phyloP scores from a whole-genome alignment of 2,329 filamentous ascomycete species.

The Penicillium rolfsii region DNA sequence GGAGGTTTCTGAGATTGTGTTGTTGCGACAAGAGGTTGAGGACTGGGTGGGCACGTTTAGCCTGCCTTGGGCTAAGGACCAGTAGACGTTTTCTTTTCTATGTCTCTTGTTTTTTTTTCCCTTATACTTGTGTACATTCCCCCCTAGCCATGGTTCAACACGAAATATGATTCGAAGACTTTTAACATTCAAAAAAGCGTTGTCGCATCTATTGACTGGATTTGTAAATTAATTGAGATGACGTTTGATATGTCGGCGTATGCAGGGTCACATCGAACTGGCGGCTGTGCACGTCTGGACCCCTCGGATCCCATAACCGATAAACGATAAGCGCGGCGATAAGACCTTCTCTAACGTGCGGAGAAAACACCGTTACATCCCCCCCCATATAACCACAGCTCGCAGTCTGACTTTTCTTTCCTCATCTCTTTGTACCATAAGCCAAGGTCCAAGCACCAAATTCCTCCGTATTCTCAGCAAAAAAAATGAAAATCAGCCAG shows the following conservation, averaged over 20 bases:
- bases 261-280: neutral
- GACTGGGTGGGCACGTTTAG: slow-evolving; percentile 88
- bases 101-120: slow-evolving; percentile 10
- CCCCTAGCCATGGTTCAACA: slow-evolving; percentile 28
- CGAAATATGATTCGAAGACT: slow-evolving; percentile 29
- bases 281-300: slow-evolving; percentile 5
- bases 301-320: slow-evolving; percentile 5
- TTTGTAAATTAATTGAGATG: neutral
- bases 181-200: neutral
- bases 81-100: slow-evolving; percentile 34
- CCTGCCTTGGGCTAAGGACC: slow-evolving; percentile 74
- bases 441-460: neutral
- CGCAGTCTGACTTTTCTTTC: neutral
- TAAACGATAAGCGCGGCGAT: slow-evolving; percentile 18
- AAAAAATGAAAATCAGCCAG: slow-evolving; percentile 53
- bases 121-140: slow-evolving; percentile 25
- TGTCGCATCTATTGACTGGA: neutral
- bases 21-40: slow-evolving; percentile 85
- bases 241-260: no score
- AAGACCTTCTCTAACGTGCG: neutral
- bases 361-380: neutral
- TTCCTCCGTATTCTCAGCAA: slow-evolving; percentile 30
- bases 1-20: slow-evolving; percentile 79
- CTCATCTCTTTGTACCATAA: neutral
- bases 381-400: neutral